A percentile compares a stretch with the other conserved stretches of the same genome.
Conservation (phyloP, 768 basidiomycete genomes). For the Tephrocybe sp. region DNA sequence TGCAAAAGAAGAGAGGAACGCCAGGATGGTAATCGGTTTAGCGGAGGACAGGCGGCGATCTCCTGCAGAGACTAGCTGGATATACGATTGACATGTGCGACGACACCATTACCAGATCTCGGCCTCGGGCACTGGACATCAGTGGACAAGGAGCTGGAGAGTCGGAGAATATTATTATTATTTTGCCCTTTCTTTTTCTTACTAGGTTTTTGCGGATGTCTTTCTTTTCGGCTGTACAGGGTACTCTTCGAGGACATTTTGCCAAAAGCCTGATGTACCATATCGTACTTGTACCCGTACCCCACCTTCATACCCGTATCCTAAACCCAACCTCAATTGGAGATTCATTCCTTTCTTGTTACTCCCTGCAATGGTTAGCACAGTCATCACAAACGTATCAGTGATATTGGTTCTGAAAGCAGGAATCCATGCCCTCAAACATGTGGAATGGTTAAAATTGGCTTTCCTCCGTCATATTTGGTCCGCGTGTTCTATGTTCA, state of each 20-base stretch:
- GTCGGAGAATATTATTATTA: not conserved
- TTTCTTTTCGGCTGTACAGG: not conserved
- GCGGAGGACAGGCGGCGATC: constrained; percentile 1
- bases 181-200: not conserved
- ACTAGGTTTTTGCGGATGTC: constrained; percentile 1
- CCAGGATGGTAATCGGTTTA: constrained; percentile 5
- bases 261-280: constrained; percentile 8
- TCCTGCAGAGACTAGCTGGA: not conserved
- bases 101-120: not conserved
- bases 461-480: not conserved
- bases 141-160: not conserved
- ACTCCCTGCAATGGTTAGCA: too few species aligned
- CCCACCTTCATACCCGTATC: constrained; percentile 5
- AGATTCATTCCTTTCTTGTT: not conserved
- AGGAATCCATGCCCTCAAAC: not conserved
- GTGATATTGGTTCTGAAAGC: not conserved
- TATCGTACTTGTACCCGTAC: not conserved
- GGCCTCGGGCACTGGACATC: constrained; percentile 2
- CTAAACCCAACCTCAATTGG: not conserved
- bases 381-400: too few species aligned
- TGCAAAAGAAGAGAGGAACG: constrained; percentile 6
- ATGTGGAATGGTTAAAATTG: not conserved
- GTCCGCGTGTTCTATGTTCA: not conserved
- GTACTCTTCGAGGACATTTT: constrained; percentile 3
- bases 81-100: not conserved